phyloP scores from a whole-genome alignment of 371 early-diverging fungal genomes.

The Amoeboradix gromovi region DNA sequence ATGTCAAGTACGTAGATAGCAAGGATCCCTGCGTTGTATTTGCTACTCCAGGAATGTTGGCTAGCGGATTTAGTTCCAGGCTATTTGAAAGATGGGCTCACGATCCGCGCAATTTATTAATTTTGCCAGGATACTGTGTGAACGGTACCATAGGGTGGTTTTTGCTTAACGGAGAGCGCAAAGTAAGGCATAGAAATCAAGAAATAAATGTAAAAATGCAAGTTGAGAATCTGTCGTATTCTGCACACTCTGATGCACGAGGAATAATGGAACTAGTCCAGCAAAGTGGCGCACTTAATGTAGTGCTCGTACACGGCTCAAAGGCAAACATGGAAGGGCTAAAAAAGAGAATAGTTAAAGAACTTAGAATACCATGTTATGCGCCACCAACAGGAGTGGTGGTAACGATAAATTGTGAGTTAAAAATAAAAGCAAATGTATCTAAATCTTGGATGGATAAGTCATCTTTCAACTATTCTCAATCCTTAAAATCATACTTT shows the following conservation, averaged over 20 bases:
- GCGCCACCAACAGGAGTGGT: conserved; percentile 62
- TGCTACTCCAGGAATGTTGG: conserved; percentile 82
- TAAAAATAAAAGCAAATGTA: neutral
- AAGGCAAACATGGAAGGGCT: conserved; percentile 59
- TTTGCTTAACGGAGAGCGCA: conserved; percentile 59
- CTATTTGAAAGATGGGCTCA: conserved; percentile 68
- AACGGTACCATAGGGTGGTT: conserved; percentile 82
- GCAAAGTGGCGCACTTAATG: conserved; percentile 67
- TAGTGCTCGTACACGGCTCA: conserved; percentile 97
- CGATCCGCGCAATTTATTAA: conserved; percentile 62
- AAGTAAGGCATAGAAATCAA: conserved; percentile 42
- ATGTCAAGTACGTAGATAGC: conserved; percentile 25
- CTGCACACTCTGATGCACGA: conserved; percentile 94
- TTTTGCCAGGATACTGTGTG: conserved; percentile 52
- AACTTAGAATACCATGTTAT: conserved; percentile 51
- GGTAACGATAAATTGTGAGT: conserved; percentile 6
- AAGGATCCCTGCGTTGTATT: conserved; percentile 74
- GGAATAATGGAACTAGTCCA: conserved; percentile 90
- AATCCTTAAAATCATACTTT: neutral
- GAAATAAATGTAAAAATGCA: conserved; percentile 56
- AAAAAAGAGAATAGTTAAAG: conserved; percentile 35
- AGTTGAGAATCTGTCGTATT: conserved; percentile 83
- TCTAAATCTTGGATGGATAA: neutral
- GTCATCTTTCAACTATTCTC: neutral
- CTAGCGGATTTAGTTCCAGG: conserved; percentile 41